phyloP scores from a whole-genome alignment of 225 moss, liverwort and hornwort genomes.

The Sphagnum contortum region DNA sequence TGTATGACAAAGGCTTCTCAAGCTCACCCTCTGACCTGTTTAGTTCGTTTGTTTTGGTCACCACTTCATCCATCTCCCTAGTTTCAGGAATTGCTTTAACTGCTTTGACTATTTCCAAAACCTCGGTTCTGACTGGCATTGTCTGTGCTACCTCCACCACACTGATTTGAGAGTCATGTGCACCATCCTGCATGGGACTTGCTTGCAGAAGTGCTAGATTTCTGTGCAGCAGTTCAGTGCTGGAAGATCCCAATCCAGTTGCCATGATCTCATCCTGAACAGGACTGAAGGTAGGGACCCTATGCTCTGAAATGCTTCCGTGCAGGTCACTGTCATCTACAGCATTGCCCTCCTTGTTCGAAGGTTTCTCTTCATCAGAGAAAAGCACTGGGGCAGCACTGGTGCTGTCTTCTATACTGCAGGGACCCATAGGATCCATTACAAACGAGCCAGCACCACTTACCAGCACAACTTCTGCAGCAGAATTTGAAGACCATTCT shows the following conservation, averaged over 20 bases:
- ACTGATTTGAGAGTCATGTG: neutral
- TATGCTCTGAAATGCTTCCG: neutral
- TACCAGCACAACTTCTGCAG: neutral
- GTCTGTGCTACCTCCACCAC: neutral
- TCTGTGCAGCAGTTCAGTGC: neutral
- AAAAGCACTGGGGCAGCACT: neutral
- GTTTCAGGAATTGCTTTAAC: neutral
- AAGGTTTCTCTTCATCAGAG: neutral
- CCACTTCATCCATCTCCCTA: neutral
- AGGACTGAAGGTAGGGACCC: no score
- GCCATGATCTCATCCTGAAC: neutral
- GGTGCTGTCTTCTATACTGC: neutral
- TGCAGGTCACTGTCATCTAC: conserved; percentile 1
- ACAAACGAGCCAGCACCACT: neutral
- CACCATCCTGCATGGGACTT: neutral
- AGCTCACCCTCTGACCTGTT: neutral
- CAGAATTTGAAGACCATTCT: neutral
- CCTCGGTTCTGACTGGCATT: neutral
- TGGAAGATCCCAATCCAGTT: neutral
- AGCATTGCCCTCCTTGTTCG: neutral
- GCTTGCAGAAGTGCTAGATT: neutral
- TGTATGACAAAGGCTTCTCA: neutral
- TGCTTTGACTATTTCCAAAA: no score
- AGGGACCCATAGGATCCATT: no score
- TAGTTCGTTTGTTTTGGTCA: neutral